Base-by-base conservation (phyloP, 1,284 basidiomycete genomes). In the Ceraceosorus guamensis region DNA sequence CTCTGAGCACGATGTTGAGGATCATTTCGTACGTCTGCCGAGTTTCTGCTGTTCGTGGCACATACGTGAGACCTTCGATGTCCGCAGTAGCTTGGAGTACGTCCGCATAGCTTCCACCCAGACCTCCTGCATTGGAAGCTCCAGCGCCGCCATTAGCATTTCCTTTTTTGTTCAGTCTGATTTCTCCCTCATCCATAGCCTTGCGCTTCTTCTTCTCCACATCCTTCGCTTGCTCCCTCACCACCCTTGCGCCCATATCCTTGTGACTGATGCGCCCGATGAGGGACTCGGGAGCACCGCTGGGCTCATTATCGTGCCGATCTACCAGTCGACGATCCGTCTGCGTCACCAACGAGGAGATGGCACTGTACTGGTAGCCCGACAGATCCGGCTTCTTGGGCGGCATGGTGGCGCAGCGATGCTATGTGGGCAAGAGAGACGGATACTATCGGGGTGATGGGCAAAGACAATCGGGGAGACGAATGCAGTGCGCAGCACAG, bases 1-100 rank as follows among this genome's bases (percentile, higher is more conserved):
- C 57, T 14, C 55, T 49, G 50, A 70, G 66, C 0, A 96, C 87
- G 41, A 85, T 79, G 8, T 87, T 85, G 13, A 98, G 82, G 60
- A 99, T 87, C 63, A 96, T 84, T 76, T 96, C 89, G 79, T 96
- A 99, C 2, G 92, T 88, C 68, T 95, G 88, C 14, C 90, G 82
- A 18, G 92, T 98, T 79, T 98, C 93, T 4, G 87, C 84, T 2
- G 95, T 97, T 37, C 89, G 82, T 5, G 95, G 95, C 35, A 88
- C 84, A 77, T 98, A 98, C 8, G 85, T 86, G 55, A 98, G 79
- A 0, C 92, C 92, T 73, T 97, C 92, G 50, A 95, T 85, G 49
- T 73, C 73, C 16, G 61, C 63, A 0, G 93, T 96, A 8, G 90
- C 88, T 76, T 93, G 68, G 10, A 73, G 65, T 41, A 73, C 66